Evolutionary conservation across 345 rosid species (phyloP), one percentile per base, ranked within the genome.

Genomic region (Nephelium lappaceum): DNA sequence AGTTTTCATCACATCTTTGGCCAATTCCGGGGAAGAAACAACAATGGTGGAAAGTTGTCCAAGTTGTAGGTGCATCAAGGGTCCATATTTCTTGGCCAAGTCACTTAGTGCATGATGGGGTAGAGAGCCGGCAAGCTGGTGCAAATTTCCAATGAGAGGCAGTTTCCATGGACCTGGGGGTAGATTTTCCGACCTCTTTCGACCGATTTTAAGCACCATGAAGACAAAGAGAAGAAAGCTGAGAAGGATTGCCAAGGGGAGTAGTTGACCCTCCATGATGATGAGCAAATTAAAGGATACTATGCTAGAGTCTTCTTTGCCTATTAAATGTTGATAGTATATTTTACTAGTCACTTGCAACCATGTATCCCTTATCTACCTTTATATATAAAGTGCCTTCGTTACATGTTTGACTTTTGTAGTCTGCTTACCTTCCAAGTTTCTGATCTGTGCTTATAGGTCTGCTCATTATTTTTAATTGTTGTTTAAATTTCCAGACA

Each of bases 81-180:
- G 80, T 5, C 91, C 86, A 67, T 83, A 42, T 81, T 76, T 79
- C 12, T 49, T 23, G 21, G 87, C 81, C 79, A 84, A 77, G 23
- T 86, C 74, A 36, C 73, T 49, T 3, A 84, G 62, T 10, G 39
- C 1, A 6, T 21, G 84, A n/a, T 83, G 89, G 4, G 85, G 87
- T 27, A 51, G 64, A 1, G 79, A 66, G 36, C 81, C 76, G 19
- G 8, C 47, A 11, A 84, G 78, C 21, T 77, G 80, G 41, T 82
- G 88, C 24, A 87, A 15, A 68, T 81, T 85, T 18, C 88, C 87
- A 24, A 85, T 74, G 8, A 87, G 7, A 12, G 86, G 85, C 3
- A 87, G 81, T 74, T 79, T 82, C 49, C 55, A 38, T 27, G 82
- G 87, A 5, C 87, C 79, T 9, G 86, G 88, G 3, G 87, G 86